Percentiles rank a stretch among this genome's conserved stretches.
phyloP scores from a whole-genome alignment of 331 rosid species.

The Quercus phellos region DNA sequence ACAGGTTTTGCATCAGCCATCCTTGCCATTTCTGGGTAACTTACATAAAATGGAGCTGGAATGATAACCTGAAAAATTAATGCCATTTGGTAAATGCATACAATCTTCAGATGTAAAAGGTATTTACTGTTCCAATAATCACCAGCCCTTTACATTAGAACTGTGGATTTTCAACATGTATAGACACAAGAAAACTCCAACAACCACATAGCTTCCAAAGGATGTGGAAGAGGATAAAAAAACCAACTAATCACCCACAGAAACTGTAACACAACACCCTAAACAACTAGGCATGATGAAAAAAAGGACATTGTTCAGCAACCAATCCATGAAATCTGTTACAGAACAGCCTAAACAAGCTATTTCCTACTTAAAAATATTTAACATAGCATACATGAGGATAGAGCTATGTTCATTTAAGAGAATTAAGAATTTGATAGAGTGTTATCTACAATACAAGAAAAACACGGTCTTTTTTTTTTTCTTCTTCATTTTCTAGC shows the following conservation, averaged over 20 bases:
- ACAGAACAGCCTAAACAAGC: background rate
- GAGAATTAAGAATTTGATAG: background rate
- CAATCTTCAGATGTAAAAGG: background rate
- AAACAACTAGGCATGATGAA: background rate
- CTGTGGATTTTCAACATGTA: background rate
- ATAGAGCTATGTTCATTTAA: background rate
- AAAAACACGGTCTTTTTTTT: background rate
- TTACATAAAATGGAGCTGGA: constrained; percentile 93
- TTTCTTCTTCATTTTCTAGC: background rate
- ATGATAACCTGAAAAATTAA: constrained; percentile 60
- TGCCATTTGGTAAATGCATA: background rate
- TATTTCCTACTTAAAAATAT: background rate
- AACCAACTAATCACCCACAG: background rate
- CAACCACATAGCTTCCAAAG: background rate
- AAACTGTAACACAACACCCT: background rate
- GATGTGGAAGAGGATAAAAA: background rate
- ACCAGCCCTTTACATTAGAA: background rate
- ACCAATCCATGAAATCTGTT: background rate
- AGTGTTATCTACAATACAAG: background rate
- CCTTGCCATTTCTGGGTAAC: constrained; percentile 92
- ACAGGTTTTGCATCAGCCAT: constrained; percentile 90
- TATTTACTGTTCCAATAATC: background rate
- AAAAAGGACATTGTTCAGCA: background rate
- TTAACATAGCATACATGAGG: background rate
- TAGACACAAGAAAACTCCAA: background rate